Conservation (phyloP, 2,329 filamentous ascomycete genomes). For the Cladophialophora psammophila region DNA sequence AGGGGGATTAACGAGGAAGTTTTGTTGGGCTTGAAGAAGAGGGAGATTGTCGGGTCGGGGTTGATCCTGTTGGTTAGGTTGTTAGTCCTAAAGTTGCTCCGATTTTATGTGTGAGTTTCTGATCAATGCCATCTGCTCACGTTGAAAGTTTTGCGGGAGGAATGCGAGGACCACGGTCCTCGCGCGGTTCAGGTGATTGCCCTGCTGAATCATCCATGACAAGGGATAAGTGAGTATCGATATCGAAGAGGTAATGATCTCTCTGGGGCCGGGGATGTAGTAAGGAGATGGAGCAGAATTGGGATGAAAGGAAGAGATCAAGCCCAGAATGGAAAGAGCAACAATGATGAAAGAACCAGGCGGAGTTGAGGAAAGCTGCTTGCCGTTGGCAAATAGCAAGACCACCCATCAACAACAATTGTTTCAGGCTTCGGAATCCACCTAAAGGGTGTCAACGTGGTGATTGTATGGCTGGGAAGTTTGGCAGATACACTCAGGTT, state of each 20-base stretch:
- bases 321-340: slow-evolving; percentile 1
- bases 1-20: slow-evolving; percentile 18
- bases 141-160: slow-evolving; percentile 32
- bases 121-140: slow-evolving; percentile 15
- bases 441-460: not conserved
- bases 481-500: not conserved
- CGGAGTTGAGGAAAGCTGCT: not conserved
- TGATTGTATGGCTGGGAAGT: not conserved
- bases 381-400: not conserved
- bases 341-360: not conserved
- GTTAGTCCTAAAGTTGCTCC: not conserved
- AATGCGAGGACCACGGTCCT: slow-evolving; percentile 35
- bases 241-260: not conserved
- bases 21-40: slow-evolving; percentile 33
- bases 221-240: slow-evolving; percentile 4
- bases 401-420: not conserved
- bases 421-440: not conserved
- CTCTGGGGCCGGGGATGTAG: not conserved
- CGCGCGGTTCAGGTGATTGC: slow-evolving; percentile 26
- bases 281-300: not conserved
- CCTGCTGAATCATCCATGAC: slow-evolving; percentile 28
- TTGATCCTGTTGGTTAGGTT: slow-evolving; percentile 24
- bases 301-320: not conserved
- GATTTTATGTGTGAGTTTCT: not conserved
- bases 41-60: slow-evolving; percentile 31